Percentiles rank a stretch among this genome's conserved stretches.
Conservation (phyloP, 1,284 basidiomycete species). For the Xerocomus nothofagi region DNA sequence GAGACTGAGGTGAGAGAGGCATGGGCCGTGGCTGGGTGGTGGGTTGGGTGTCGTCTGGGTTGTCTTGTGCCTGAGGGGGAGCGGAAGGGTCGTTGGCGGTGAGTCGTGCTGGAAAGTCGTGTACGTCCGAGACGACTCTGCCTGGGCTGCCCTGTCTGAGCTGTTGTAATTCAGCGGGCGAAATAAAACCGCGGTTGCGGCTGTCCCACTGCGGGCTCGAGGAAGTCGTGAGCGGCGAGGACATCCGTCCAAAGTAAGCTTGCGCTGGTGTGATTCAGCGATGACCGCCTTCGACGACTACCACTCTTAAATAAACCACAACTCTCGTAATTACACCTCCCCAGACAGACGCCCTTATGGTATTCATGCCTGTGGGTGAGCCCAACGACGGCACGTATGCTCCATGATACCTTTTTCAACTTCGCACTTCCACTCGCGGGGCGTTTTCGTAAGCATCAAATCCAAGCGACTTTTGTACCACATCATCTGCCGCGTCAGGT, state of each 20-base stretch:
- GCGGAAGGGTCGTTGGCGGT: slow-evolving; percentile 15
- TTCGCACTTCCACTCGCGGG: slow-evolving; percentile 26
- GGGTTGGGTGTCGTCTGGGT: slow-evolving; percentile 21
- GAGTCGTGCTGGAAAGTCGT: slow-evolving; percentile 37
- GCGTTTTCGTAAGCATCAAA: slow-evolving; percentile 64
- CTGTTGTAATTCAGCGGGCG: slow-evolving; percentile 49
- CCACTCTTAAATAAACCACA: too few relatives aligned
- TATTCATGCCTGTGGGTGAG: too few relatives aligned
- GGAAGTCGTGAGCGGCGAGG: slow-evolving; percentile 24
- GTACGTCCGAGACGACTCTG: slow-evolving; percentile 31
- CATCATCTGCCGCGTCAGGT: slow-evolving; percentile 80
- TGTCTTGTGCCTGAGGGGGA: slow-evolving; percentile 19
- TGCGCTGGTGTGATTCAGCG: not conserved
- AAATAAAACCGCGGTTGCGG: slow-evolving; percentile 49
- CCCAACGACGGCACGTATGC: too few relatives aligned
- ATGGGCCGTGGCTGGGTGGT: slow-evolving; percentile 26
- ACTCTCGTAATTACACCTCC: too few relatives aligned
- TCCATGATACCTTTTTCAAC: slow-evolving; percentile 2
- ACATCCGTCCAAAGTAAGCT: slow-evolving; percentile 7
- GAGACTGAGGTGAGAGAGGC: slow-evolving; percentile 26
- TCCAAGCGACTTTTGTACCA: slow-evolving; percentile 75
- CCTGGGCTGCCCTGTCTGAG: slow-evolving; percentile 37
- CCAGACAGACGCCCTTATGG: too few relatives aligned
- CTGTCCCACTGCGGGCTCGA: slow-evolving; percentile 49
- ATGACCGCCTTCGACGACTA: not conserved